Evolutionary conservation across 2,329 filamentous ascomycete genomes (phyloP).

Genomic region (Fulvia fulva): DNA sequence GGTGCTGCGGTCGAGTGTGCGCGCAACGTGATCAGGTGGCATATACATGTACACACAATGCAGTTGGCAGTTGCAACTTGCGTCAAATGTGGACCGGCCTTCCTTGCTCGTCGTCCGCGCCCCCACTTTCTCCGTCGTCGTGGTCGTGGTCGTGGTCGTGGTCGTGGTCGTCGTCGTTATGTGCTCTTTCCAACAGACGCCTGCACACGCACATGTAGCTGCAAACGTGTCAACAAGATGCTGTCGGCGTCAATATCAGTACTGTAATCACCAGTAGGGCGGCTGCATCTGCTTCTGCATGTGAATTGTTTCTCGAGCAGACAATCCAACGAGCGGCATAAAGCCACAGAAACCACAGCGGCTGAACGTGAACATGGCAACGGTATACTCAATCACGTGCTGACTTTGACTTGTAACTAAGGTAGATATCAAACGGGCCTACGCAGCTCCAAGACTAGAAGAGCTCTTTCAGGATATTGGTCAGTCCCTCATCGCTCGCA

Average conservation of each 20-base stretch:
- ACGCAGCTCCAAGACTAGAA: conserved; percentile 39
- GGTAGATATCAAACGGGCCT: too few species aligned
- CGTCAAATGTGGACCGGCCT: background rate
- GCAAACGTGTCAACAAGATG: background rate
- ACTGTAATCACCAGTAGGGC: background rate
- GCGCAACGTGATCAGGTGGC: background rate
- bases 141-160: background rate
- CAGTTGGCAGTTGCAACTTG: background rate
- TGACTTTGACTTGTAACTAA: background rate
- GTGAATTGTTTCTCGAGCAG: background rate
- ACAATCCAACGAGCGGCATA: background rate
- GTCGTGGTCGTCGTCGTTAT: background rate
- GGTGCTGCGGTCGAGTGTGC: background rate
- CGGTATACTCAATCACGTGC: background rate
- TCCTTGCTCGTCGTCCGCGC: background rate
- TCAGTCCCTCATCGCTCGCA: conserved; percentile 56
- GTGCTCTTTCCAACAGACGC: background rate
- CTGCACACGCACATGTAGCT: too few species aligned
- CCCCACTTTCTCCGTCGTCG: background rate
- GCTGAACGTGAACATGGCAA: background rate
- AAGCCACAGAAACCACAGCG: background rate
- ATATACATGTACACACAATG: too few species aligned
- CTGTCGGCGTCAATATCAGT: background rate
- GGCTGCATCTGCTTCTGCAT: too few species aligned
- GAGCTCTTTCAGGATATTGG: conserved; percentile 56